A percentile compares a stretch with the other conserved stretches of the same genome.
Conservation (phyloP, 768 basidiomycete genomes). For the Lactarius hatsudake region DNA sequence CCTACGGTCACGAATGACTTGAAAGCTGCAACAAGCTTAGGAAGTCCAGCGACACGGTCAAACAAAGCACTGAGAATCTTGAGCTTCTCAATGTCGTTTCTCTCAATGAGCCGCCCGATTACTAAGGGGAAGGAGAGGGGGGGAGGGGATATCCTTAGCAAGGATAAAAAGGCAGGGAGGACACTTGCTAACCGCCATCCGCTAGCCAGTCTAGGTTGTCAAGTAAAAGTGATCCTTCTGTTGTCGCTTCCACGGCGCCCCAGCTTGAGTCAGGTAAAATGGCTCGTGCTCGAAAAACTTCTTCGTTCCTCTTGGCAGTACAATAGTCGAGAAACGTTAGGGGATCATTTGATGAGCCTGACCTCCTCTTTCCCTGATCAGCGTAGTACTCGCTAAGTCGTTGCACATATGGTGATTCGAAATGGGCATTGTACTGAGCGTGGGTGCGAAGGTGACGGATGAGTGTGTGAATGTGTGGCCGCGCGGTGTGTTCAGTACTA, state of each 20-base stretch:
- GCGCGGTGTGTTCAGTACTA: slow-evolving; percentile 41
- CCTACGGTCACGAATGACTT: slow-evolving; percentile 57
- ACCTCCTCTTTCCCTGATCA: slow-evolving; percentile 44
- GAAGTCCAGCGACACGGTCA: slow-evolving; percentile 51
- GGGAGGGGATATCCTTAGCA: background rate
- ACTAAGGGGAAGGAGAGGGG: slow-evolving; percentile 37
- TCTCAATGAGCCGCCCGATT: slow-evolving; percentile 50
- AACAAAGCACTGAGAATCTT: slow-evolving; percentile 60
- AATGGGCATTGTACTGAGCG: slow-evolving; percentile 50
- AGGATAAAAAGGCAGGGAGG: background rate
- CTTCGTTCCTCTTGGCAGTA: slow-evolving; percentile 49
- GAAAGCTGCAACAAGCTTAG: slow-evolving; percentile 58
- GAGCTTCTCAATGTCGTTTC: slow-evolving; percentile 44
- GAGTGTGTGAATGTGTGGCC: slow-evolving; percentile 47
- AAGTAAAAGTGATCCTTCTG: slow-evolving; percentile 51
- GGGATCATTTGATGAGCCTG: slow-evolving; percentile 43
- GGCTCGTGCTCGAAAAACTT: slow-evolving; percentile 50
- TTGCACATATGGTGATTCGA: slow-evolving; percentile 56
- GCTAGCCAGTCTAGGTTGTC: slow-evolving; percentile 45
- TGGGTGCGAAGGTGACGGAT: slow-evolving; percentile 56
- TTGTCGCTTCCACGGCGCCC: slow-evolving; percentile 48
- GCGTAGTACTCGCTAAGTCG: slow-evolving; percentile 53
- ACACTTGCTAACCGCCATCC: slow-evolving; percentile 35
- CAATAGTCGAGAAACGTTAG: slow-evolving; percentile 53
- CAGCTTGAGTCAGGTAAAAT: slow-evolving; percentile 53